Evolutionary conservation across 2,329 filamentous ascomycete species (phyloP), one percentile per base, ranked within the genome.

Genomic region (Aspergillus fumigatiaffinis): DNA sequence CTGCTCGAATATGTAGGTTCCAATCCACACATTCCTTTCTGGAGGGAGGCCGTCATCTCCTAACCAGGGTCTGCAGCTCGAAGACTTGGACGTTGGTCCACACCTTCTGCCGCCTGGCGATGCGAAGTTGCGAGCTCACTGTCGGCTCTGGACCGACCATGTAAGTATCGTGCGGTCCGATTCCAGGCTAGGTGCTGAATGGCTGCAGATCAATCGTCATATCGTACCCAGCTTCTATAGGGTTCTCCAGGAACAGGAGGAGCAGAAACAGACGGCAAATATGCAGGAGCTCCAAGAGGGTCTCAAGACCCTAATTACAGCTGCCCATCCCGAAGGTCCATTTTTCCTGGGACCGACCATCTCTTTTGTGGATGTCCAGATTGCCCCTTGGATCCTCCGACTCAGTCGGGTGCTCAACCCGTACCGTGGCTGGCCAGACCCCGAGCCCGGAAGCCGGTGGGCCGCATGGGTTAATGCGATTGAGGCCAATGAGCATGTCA

Each of bases 101-200:
- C 74, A 84, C 6, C 76, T 95, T 7, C 78, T 92, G 28, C 90
- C 90, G 1, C 76, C 80, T 0, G 82, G 82, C 29, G 77, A 87
- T 66, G 80, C 89, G 1, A 86, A 88, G 66, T 73, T 86, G 14
- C 85, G 87, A 63, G 91, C 92, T 1, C 85, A 89, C 55, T 91
- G 86, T 57, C 84, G 91, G 47, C 75, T 94, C 9, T 96, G 91
- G 91, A 82, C 86, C 26, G 88, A 93, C 63, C 90, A 94, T 77
- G 86, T 91, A 75, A 72, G 83, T 71, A 46, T 28, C 35, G 6
- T 21, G 21, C 32, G 23, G 44, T 35, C 51, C 23, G 17, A 32
- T 29, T 38, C 28, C 56, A 56, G 58, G 61, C 53, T 20, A 44
- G 35, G 56, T 51, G 56, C 62, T 61, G 52, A 61, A 63, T 62